Evolutionary conservation across 1,139 yeast species (phyloP), one percentile per base, ranked within the genome.

Genomic region (Magnusiomyces clavatus): DNA sequence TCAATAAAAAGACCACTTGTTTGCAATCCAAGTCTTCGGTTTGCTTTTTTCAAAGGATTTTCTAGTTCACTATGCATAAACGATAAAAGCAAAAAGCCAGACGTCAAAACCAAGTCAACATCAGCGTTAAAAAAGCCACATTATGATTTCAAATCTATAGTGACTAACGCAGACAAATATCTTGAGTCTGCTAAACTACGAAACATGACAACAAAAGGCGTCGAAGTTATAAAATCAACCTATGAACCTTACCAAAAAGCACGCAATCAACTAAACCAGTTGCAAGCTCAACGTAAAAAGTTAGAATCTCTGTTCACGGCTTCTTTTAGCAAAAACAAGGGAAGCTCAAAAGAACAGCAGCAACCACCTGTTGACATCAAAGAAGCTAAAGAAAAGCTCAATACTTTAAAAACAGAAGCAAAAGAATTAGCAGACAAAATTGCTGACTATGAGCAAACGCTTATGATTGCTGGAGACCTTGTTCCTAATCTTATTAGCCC

Each of bases 401-500:
- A 31, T 13, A 34, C 14, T n/a, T 31, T 60, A 40, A 54, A 58
- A 47, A 51, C 45, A 14, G 52, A 60, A 24, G 52, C 64, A 37
- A 56, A 52, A 39, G 57, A 61, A 2, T 58, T 72, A 16, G 68
- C 70, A 39, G 51, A 60, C 1, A 59, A 66, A n/a, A 63, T 78
- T 19, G 64, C 66, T 11, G 64, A 62, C 1, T 61, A 74, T 20
- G 79, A 80, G 38, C 29, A 41, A 6, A 43, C 20, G 10, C 31
- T 54, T 5, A 42, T 49, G 44, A 38, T 41, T 39, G 52, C 46
- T 34, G 54, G 52, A 8, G 54, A 54, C 36, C 43, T 49, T 2
- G 56, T 89, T 13, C 97, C 97, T 0, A 89, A 89, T 60, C 64
- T 78, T 40, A 68, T 87, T 1, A 60, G 62, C 20, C 61, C 66